Conservation (phyloP, 768 basidiomycete species). For the Lactarius hatsudake region DNA sequence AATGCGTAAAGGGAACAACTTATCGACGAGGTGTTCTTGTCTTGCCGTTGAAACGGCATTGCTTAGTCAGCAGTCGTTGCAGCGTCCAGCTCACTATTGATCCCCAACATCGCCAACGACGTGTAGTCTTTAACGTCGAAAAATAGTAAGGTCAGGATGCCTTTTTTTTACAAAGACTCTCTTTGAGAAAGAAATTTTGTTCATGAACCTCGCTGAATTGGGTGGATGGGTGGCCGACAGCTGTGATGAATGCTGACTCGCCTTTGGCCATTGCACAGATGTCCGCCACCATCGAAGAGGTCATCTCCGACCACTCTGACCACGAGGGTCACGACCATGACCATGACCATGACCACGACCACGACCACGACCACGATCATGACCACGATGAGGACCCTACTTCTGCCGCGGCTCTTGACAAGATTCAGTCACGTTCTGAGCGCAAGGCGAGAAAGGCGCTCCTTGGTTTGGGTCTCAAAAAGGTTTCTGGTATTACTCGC, state of each 20-base stretch:
- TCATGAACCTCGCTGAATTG: conserved; percentile 32
- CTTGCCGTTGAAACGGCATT: too few relatives aligned
- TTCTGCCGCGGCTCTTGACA: conserved; percentile 80
- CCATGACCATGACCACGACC: conserved; percentile 53
- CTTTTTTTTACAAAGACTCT: neutral
- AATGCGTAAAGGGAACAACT: too few relatives aligned
- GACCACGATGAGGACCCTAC: conserved; percentile 78
- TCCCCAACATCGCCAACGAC: conserved; percentile 20
- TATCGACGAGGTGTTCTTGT: too few relatives aligned
- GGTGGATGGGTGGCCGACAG: conserved; percentile 37
- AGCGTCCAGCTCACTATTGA: neutral
- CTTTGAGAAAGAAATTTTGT: neutral
- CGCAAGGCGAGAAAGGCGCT: conserved; percentile 95
- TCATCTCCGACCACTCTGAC: conserved; percentile 76
- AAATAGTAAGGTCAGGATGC: conserved; percentile 5
- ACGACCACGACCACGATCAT: conserved; percentile 50
- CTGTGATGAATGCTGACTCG: conserved; percentile 33
- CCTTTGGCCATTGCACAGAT: conserved; percentile 42
- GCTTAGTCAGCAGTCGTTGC: conserved; percentile 20
- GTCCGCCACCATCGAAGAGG: conserved; percentile 84
- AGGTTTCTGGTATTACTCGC: conserved; percentile 88
- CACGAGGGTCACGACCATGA: conserved; percentile 49
- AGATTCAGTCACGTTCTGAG: conserved; percentile 92
- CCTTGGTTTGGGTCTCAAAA: conserved; percentile 86
- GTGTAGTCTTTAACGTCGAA: conserved; percentile 1